Conservation (phyloP, 306 rosid species). For the Dalbergia oliveri region DNA sequence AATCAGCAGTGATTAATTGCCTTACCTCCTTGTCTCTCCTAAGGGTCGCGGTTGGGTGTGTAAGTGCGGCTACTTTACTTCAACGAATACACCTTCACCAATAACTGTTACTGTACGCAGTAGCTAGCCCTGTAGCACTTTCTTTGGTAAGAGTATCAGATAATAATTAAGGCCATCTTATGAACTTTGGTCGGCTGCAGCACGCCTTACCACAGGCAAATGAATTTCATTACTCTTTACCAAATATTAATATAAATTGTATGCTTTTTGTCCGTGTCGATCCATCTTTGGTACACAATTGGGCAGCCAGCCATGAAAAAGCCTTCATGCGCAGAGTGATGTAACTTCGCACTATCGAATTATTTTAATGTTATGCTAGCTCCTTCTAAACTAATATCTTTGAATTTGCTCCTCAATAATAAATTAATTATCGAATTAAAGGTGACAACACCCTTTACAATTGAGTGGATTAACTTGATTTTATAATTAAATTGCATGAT, state of each 20-base stretch:
- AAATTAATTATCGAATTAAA: not conserved
- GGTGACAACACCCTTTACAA: not conserved
- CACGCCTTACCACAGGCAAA: not conserved
- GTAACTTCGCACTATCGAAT: slow-evolving; percentile 38
- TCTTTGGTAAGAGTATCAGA: not conserved
- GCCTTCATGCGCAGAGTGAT: slow-evolving; percentile 18
- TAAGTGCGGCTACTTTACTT: slow-evolving; percentile 1
- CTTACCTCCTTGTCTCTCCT: slow-evolving; percentile 37
- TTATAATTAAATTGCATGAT: not conserved
- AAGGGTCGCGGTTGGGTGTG: not conserved
- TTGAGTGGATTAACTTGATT: not conserved
- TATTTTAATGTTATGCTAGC: slow-evolving; percentile 34
- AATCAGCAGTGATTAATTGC: not conserved
- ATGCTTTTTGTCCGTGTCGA: not conserved
- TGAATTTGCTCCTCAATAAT: not conserved
- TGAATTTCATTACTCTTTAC: not conserved
- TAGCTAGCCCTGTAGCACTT: not conserved
- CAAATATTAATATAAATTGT: not conserved
- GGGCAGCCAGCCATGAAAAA: slow-evolving; percentile 26
- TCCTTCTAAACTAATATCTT: not conserved
- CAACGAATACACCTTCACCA: slow-evolving; percentile 16
- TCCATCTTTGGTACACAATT: not conserved
- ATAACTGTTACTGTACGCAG: not conserved
- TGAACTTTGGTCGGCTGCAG: slow-evolving; percentile 3
- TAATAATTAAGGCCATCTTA: slow-evolving; percentile 6